Base-by-base conservation (phyloP, 352 stramenopile genomes). In the Globisporangium perplexum region DNA sequence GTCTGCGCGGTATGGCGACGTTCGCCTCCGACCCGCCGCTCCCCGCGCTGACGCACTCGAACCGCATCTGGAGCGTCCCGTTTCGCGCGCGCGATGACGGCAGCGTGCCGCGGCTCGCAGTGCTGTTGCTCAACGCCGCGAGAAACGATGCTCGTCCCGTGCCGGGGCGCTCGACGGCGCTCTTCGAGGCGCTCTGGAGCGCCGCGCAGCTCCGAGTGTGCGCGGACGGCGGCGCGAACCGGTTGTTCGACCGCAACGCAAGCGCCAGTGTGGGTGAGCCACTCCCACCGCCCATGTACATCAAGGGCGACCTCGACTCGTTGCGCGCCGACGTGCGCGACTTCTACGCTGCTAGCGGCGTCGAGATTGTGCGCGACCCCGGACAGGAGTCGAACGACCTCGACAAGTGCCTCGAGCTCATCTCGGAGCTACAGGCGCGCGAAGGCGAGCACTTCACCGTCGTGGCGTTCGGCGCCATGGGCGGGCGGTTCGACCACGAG, bases 401-500 rank as follows among this genome's bases (percentile, higher is more conserved):
- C 47, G 92, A 98, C 72, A 96, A 96, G 61, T 95, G 82, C 66
- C 57, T 96, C 50, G 66, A 90, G 53, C 49, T 88, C 41, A 74
- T 81, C 57, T 78, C 69, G 43, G 66, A 71, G 42, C 62, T 79
- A 26, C 69, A 79, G 54, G 44, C 49, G 15, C 47, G 20, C 5
- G 59, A 52, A n/a, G 33, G 43, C 23, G 60, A 64, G 4, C 70
- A 64, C 45, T 86, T 88, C 48, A 74, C 72, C 20, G 79, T 98
- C 53, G 61, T 96, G 69, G 83, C 97, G 46, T 97, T 98, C 55
- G 96, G 95, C 18, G 95, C 88, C 20, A 98, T 98, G 77, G 95
- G 96, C 53, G 96, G 95, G 2, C 87, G 96, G 47, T 98, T 99
- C 55, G 96, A 99, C 69, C 96, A 99, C 69, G 94, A 98, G 77